Evolutionary conservation across 768 basidiomycete species (phyloP).

Genomic region (Termitomyces sp.): DNA sequence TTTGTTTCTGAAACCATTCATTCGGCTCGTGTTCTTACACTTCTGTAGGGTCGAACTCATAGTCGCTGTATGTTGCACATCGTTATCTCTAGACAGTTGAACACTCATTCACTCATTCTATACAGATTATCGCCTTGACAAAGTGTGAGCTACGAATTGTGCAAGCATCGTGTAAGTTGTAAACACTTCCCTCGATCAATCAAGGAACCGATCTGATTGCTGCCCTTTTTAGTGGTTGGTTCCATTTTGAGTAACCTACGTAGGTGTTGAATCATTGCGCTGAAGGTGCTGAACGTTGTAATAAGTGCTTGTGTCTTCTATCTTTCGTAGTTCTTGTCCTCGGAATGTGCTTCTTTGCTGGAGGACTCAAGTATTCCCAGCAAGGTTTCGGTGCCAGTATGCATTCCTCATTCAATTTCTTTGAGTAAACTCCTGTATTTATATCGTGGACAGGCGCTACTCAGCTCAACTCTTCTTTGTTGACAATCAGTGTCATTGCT

Average conservation of each 20-base stretch:
- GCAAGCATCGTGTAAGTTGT: slow-evolving; percentile 70
- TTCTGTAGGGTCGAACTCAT: slow-evolving; percentile 61
- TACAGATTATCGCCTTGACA: slow-evolving; percentile 45
- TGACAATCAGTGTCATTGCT: slow-evolving; percentile 78
- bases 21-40: neutral
- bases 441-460: slow-evolving; percentile 41
- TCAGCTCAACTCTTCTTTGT: slow-evolving; percentile 71
- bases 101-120: neutral
- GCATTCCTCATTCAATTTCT: slow-evolving; percentile 33
- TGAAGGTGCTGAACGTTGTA: neutral
- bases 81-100: neutral
- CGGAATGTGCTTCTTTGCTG: slow-evolving; percentile 91
- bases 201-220: slow-evolving; percentile 13
- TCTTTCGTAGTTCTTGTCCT: slow-evolving; percentile 62
- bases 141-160: slow-evolving; percentile 69
- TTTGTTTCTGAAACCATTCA: neutral
- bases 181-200: neutral
- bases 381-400: slow-evolving; percentile 75
- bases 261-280: slow-evolving; percentile 33
- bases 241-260: slow-evolving; percentile 82
- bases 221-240: slow-evolving; percentile 61
- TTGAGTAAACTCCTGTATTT: neutral
- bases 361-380: slow-evolving; percentile 73
- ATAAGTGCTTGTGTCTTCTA: neutral
- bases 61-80: slow-evolving; percentile 57